Base-by-base conservation (phyloP, 1,139 yeast genomes). In the Blastobotrys persicus region DNA sequence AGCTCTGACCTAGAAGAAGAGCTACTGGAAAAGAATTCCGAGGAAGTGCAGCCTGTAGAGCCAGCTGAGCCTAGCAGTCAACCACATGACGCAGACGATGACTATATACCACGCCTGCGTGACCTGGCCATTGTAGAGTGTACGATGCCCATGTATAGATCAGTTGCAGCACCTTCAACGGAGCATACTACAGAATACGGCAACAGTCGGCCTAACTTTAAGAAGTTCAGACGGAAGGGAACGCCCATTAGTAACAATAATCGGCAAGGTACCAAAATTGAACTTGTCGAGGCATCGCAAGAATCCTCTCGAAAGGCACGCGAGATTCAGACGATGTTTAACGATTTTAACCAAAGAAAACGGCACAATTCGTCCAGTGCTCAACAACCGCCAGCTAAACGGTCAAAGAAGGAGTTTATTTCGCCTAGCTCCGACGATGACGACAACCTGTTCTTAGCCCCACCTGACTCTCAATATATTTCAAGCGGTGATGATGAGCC, bases 91-190 rank as follows among this genome's bases (percentile, higher is more conserved):
- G 45, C 23, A 9, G 47, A 38, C 12, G 53, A 49, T 18, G 35
- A 49, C 31, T 46, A 49, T 20, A 14, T 55, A 9, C 45, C 31
- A 4, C 45, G 45, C 31, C 41, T 55, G 19, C 18, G 37, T 12
- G 42, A 49, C 33, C 39, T 55, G 35, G 59, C 54, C 4, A 49
- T 55, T 4, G 55, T 56, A 3, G 58, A 53, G 20, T 45, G 42
- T 32, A 38, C 47, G 12, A 42, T 49, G 41, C 54, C 56, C 2
- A 44, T 49, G 13, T 34, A 17, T 13, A 44, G 39, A 33, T 2
- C 26, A 4, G 3, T 23, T 9, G 26, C 18, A 9, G 6, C 4
- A 19, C 17, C 31, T n/a, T n/a, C n/a, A n/a, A n/a, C n/a, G n/a
- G n/a, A n/a, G n/a, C n/a, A n/a, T n/a, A n/a, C n/a, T n/a, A n/a